Base-by-base conservation (phyloP, 306 rosid species). In the Geum urbanum region DNA sequence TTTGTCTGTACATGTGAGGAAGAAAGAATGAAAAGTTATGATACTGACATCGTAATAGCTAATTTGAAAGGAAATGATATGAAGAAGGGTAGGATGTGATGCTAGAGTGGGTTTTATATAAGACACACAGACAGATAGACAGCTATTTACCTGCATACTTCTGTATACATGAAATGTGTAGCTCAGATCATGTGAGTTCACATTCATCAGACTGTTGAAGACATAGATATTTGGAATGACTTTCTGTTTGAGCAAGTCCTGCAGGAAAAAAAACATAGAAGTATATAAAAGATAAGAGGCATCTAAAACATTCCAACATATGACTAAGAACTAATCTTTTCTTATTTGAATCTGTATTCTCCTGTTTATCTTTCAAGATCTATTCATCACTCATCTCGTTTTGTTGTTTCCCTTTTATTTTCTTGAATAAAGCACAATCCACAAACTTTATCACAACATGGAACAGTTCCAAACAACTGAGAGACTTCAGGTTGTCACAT, bases 141-240 rank as follows among this genome's bases (percentile, higher is more conserved):
- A 35, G 64, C 0, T 35, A 32, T 2, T 81, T 83, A 92, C 98
- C 81, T 85, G 89, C 94, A 88, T 86, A 76, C 82, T 79, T 82
- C 76, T 81, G 79, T 86, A 85, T 62, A 88, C 78, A 18, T 77
- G 75, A 57, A 86, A 78, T 19, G 86, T 80, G 86, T 92, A 92
- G 84, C 72, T 87, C 83, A 92, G 79, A 72, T 92, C 97, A 77
- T 71, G 88, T 72, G 96, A 80, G 48, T 92, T 92, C 78, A 80
- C 97, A 56, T 92, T 92, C 98, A 92, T 92, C 77, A 92, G 91
- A 83, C 98, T 90, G 91, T 92, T 92, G 84, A 88, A 84, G 50
- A 92, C 94, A 46, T 86, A 92, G 48, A 85, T 83, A 80, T 92
- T 92, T 9, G 98, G 97, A 78, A 81, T 83, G 71, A 90, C 84